Percentiles rank a stretch among this genome's conserved stretches.
Evolutionary conservation across 1,139 yeast species (phyloP).

Genomic region (Nematodospora anomalae): DNA sequence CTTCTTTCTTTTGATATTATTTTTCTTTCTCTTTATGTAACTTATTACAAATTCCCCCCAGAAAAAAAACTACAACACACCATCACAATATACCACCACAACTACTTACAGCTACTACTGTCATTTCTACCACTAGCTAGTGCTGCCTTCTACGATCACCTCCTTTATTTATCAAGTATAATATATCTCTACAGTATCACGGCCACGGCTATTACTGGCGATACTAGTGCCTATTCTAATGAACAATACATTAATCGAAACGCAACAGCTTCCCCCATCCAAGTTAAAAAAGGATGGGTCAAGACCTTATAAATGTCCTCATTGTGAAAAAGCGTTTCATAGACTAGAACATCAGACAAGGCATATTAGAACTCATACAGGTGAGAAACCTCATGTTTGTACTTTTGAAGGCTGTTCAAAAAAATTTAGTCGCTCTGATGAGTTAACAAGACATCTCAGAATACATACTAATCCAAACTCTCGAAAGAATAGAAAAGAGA

Average conservation of each 20-base stretch:
- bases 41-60: too few species aligned
- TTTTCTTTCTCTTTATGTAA: too few species aligned
- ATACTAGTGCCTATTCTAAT: too few species aligned
- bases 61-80: too few species aligned
- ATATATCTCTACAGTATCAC: too few species aligned
- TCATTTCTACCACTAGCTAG: too few species aligned
- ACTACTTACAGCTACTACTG: too few species aligned
- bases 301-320: conserved; percentile 87
- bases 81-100: too few species aligned
- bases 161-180: too few species aligned
- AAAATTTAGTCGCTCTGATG: conserved; percentile 85
- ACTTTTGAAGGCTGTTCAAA: conserved; percentile 85
- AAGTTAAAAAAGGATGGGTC: conserved; percentile 25
- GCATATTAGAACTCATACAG: conserved; percentile 93
- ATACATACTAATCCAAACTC: conserved; percentile 81
- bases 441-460: conserved; percentile 83
- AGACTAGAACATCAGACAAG: conserved; percentile 92
- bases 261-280: not conserved
- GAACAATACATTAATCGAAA: not conserved
- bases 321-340: conserved; percentile 90
- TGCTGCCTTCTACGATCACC: too few species aligned
- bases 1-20: too few species aligned
- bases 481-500: conserved; percentile 49
- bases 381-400: conserved; percentile 92
- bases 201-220: too few species aligned